Conservation (phyloP, 2,329 filamentous ascomycete genomes). For the Trichophyton equinum region DNA sequence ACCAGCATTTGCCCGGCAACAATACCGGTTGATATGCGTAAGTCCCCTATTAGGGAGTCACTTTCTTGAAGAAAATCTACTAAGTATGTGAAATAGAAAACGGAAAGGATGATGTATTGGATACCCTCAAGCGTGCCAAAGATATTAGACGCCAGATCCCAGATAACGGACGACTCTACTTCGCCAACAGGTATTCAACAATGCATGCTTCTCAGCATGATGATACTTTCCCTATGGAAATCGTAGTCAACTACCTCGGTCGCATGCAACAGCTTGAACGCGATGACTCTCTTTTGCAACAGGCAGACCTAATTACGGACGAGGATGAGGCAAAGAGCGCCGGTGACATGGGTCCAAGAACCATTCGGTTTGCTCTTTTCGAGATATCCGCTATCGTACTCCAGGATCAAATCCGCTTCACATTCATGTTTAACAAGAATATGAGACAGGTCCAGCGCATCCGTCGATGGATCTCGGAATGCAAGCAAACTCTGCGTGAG, state of each 20-base stretch:
- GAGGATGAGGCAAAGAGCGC: conserved; percentile 24
- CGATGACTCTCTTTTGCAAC: conserved; percentile 32
- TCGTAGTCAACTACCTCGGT: conserved; percentile 31
- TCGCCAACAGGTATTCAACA: conserved; percentile 22
- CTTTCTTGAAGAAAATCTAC: neutral
- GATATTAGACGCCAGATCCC: conserved; percentile 25
- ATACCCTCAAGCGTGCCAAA: conserved; percentile 28
- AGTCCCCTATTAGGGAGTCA: neutral
- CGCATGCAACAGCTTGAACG: conserved; percentile 34
- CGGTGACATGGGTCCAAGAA: conserved; percentile 34
- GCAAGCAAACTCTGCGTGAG: conserved; percentile 23
- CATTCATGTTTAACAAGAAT: conserved; percentile 38
- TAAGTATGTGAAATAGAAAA: neutral
- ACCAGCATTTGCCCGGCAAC: conserved; percentile 37
- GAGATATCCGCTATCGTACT: conserved; percentile 40
- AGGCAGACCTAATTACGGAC: conserved; percentile 24
- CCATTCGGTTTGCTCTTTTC: conserved; percentile 37
- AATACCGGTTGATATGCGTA: conserved; percentile 16
- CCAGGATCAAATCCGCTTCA: conserved; percentile 35
- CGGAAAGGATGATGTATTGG: conserved; percentile 16
- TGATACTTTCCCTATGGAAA: conserved; percentile 28
- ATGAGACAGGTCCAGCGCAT: conserved; percentile 35
- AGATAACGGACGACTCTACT: conserved; percentile 24
- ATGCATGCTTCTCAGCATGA: conserved; percentile 19
- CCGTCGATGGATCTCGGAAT: conserved; percentile 33